Evolutionary conservation across 495 filamentous ascomycete genomes (phyloP).

Genomic region (Articulospora tetracladia): DNA sequence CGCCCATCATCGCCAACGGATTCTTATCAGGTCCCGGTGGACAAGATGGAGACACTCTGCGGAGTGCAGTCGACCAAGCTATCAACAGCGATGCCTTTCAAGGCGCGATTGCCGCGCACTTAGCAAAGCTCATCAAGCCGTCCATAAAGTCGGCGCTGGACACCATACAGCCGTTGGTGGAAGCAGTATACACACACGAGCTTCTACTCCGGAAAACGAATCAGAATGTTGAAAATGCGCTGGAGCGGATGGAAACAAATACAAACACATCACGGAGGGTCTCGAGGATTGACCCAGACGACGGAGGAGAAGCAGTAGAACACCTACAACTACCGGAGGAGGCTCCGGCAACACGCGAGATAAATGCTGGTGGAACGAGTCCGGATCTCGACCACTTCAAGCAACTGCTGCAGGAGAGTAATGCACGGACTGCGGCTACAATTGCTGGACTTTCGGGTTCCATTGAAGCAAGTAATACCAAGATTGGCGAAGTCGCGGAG

Average conservation of each 20-base stretch:
- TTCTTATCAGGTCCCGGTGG: not conserved
- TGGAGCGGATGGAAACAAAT: conserved; percentile 17
- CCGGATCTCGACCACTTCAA: conserved; percentile 13
- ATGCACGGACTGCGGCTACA: conserved; percentile 10
- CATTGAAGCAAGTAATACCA: conserved; percentile 18
- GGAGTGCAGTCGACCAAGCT: conserved; percentile 22
- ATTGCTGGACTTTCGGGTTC: conserved; percentile 21
- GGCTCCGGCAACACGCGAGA: not conserved
- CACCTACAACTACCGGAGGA: not conserved
- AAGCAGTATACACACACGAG: conserved; percentile 24
- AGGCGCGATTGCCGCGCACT: conserved; percentile 22
- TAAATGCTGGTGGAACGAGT: not conserved
- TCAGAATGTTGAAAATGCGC: conserved; percentile 22
- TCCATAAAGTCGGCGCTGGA: conserved; percentile 24
- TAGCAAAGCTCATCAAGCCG: conserved; percentile 24
- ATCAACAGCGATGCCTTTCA: conserved; percentile 26
- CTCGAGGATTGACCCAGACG: conserved; percentile 3
- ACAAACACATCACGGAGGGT: not conserved
- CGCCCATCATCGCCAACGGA: not conserved
- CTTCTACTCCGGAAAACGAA: conserved; percentile 25
- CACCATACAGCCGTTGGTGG: conserved; percentile 26
- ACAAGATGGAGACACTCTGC: conserved; percentile 19
- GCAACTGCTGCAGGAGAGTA: conserved; percentile 12
- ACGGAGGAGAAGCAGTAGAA: not conserved
- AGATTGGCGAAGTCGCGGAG: conserved; percentile 12